Conservation (phyloP, 768 basidiomycete species). For the Amanita muscaria region DNA sequence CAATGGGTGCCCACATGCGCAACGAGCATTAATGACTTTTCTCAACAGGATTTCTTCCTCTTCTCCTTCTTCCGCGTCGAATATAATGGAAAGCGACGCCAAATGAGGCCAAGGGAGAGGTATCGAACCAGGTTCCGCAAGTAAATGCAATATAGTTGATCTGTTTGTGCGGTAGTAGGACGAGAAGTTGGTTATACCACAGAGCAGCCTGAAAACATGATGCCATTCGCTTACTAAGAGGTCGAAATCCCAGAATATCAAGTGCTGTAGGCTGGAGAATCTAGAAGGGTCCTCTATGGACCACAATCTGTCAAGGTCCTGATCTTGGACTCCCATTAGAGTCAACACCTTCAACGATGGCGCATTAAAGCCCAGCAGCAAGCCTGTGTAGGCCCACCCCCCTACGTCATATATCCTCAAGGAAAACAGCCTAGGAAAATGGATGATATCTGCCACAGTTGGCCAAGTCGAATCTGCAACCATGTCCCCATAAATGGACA, state of each 20-base stretch:
- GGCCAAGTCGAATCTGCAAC: slow-evolving; percentile 22
- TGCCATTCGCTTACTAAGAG: slow-evolving; percentile 11
- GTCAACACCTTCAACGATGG: slow-evolving; percentile 31
- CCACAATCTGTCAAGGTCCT: slow-evolving; percentile 33
- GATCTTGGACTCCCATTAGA: slow-evolving; percentile 33
- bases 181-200: slow-evolving; percentile 25
- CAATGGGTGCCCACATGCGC: slow-evolving; percentile 20
- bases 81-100: slow-evolving; percentile 22
- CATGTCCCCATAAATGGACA: slow-evolving; percentile 39
- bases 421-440: slow-evolving; percentile 28
- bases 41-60: slow-evolving; percentile 20
- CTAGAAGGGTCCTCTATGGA: slow-evolving; percentile 13
- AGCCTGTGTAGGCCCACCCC: slow-evolving; percentile 27
- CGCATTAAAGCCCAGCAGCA: slow-evolving; percentile 31
- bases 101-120: slow-evolving; percentile 28
- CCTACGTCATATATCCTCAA: slow-evolving; percentile 33
- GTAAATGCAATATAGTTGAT: slow-evolving; percentile 20
- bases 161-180: slow-evolving; percentile 16
- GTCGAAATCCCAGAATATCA: slow-evolving; percentile 36
- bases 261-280: slow-evolving; percentile 27
- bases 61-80: slow-evolving; percentile 14
- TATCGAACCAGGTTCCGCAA: slow-evolving; percentile 12
- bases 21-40: slow-evolving; percentile 19
- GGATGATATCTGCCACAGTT: slow-evolving; percentile 15
- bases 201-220: slow-evolving; percentile 8